Percentiles rank a stretch among this genome's conserved stretches.
These are phyloP conservation scores for Lagerstroemia speciosa DNA, from an alignment of 345 rosid species.

Conservation along the genomic window DNA sequence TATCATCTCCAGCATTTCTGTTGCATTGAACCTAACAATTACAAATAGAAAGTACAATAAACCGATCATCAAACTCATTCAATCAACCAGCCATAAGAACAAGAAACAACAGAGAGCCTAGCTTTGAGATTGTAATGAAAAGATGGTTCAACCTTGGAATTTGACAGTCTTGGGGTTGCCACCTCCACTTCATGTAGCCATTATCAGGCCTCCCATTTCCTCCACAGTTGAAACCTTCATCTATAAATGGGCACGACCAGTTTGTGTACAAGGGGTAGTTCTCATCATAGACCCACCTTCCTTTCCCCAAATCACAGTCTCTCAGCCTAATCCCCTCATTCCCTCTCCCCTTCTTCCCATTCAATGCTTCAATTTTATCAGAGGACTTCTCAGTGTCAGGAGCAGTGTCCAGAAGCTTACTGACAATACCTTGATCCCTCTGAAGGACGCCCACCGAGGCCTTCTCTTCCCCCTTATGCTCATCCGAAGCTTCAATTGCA, in stretches of 20 bases:
- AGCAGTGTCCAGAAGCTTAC: slow-evolving; percentile 10
- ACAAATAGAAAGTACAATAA: slow-evolving; percentile 2
- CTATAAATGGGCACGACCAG: slow-evolving; percentile 74
- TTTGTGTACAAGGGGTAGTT: slow-evolving; percentile 66
- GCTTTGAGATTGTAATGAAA: not conserved
- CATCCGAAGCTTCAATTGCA: slow-evolving; percentile 18
- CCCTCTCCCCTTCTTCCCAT: slow-evolving; percentile 10
- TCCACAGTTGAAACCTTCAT: slow-evolving; percentile 79
- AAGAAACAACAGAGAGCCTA: not conserved
- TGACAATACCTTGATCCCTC: slow-evolving; percentile 11
- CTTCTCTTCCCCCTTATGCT: slow-evolving; percentile 11
- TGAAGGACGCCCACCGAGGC: slow-evolving; percentile 4
- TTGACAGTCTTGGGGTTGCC: slow-evolving; percentile 73
- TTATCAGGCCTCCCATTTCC: slow-evolving; percentile 71
- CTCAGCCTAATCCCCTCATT: slow-evolving; percentile 15
- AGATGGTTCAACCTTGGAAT: slow-evolving; percentile 53
- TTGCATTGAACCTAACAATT: slow-evolving; percentile 65
- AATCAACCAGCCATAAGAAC: slow-evolving; percentile 1
- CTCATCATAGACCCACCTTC: slow-evolving; percentile 78
- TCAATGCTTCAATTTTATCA: slow-evolving; percentile 16
- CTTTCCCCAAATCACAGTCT: slow-evolving; percentile 58
- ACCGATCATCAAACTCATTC: not conserved
- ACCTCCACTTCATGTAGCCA: slow-evolving; percentile 70
- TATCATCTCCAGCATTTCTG: slow-evolving; percentile 60
- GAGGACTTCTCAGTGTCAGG: not conserved